Base-by-base conservation (phyloP, 495 filamentous ascomycete genomes). In the Pseudomonodictys pantanalensis region DNA sequence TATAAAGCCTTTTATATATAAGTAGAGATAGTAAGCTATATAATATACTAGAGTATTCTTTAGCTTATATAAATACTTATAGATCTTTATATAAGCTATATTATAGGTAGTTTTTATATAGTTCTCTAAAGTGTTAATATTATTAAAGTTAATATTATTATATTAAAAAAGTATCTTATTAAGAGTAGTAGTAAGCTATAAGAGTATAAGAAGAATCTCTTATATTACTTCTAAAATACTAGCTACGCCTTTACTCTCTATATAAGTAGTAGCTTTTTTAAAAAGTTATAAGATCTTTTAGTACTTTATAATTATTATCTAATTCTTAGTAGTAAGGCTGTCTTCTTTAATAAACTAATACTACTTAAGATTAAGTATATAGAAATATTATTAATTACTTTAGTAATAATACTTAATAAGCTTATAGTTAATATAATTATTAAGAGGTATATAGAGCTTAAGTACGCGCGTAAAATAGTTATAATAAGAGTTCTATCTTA, bases 51-150 rank as follows among this genome's bases (percentile, higher is more conserved):
- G 41, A 23, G 41, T 23, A 18, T 17, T 18, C 41, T n/a, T 44
- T 44, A 56, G 41, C 38, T 56, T 56, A 6, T 7, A 6, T 7
- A 11, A 33, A 33, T 56, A 56, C 20, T 56, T 33, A 8, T 9
- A 12, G 10, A 56, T 28, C 38, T 56, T 56, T 2, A 5, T 46
- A 22, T 24, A 33, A 24, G 38, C 52, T 30, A 32, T 23, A 15
- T 56, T 46, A 26, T 11, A 29, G 24, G 11, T 56, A 29, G 32
- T 33, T 47, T 41, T 7, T 6, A 56, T 11, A 24, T 56, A 33
- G 33, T 56, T 41, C 42, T 56, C 52, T 45, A 32, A 23, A 20
- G 52, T 41, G 41, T 56, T 35, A 56, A 17, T 9, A 20, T 45
- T 23, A 24, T 45, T 56, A 35, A 30, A 56, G 15, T 56, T 15